phyloP scores from a whole-genome alignment of 176 grass and related monocot species.

The Metroxylon sagu region DNA sequence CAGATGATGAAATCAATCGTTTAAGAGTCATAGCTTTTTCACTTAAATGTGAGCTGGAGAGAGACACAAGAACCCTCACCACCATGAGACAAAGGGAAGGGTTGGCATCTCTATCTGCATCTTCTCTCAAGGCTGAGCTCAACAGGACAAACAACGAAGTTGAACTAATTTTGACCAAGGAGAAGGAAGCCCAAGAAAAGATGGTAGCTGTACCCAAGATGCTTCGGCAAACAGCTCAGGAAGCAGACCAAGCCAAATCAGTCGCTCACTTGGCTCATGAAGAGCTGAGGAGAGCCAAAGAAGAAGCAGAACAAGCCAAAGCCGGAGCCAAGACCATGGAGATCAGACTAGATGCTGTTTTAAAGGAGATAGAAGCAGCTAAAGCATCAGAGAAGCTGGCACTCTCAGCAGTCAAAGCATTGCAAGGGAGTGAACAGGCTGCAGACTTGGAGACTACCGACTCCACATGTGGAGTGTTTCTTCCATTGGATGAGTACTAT shows the following conservation, averaged over 20 bases:
- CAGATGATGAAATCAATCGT: constrained; percentile 9
- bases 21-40: constrained; percentile 3
- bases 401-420: not conserved
- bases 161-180: constrained; percentile 1
- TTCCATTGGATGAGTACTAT: constrained; percentile 10
- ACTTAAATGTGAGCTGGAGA: constrained; percentile 9
- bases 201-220: not conserved
- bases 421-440: constrained; percentile 1
- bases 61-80: not conserved
- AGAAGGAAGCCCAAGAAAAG: constrained; percentile 2
- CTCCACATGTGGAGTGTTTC: constrained; percentile 1
- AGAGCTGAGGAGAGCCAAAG: constrained; percentile 6
- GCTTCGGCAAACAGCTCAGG: constrained; percentile 7
- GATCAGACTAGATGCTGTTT: constrained; percentile 1
- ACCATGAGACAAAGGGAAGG: constrained; percentile 1
- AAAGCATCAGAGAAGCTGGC: constrained; percentile 4
- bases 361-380: constrained; percentile 7
- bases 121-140: constrained; percentile 5
- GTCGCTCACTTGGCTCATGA: not conserved
- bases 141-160: constrained; percentile 2
- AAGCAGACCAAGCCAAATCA: constrained; percentile 15
- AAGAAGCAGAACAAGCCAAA: constrained; percentile 6
- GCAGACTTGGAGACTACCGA: not conserved
- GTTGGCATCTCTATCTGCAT: not conserved
- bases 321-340: not conserved